Evolutionary conservation across 2,329 filamentous ascomycete genomes (phyloP), one percentile per base, ranked within the genome.

Genomic region (Fusarium nurragi): DNA sequence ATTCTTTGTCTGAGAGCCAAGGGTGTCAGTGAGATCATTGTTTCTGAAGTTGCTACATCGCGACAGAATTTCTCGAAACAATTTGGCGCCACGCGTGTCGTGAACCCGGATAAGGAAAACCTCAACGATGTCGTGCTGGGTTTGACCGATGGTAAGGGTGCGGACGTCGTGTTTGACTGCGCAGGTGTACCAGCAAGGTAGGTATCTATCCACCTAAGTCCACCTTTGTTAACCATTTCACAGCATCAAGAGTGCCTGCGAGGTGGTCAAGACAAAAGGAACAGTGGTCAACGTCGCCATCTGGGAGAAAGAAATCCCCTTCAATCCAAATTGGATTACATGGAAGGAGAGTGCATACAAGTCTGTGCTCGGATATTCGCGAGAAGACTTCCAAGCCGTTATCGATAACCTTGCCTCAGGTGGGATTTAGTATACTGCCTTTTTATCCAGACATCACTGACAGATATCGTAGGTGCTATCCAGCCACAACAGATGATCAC

Each of bases 221-320:
- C 7, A 18, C 3, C 2, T 2, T 3, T 16, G 5, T 48, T 67
- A 22, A 67, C 6, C 16, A 0, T 6, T 0, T 2, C 2, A 6
- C n/a, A 72, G 70, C 16, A 50, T 71, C 11, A 72, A 72, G 12
- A 60, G 62, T 10, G 85, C 75, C 66, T 85, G 81, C 37, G 73
- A 79, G 19, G 79, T 83, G 0, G 81, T 87, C 4, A 78, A 81
- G 45, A 78, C 80, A 0, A 78, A 83, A 32, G 88, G 87, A 0
- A 85, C 84, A 0, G 79, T 90, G 0, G 81, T 90, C 3, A 90
- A 90, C 60, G 81, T 90, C n/a, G 86, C 87, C 0, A 84, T 90
- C 4, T 89, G 86, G 85, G 86, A 88, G 68, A 84, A 71, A 39
- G 68, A 72, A 22, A 67, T 72, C 0, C 70, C 68, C 0, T 72